These are phyloP conservation scores for Geosmithia flava DNA, from an alignment of 2,329 filamentous ascomycete genomes.

Conservation along the genomic window DNA sequence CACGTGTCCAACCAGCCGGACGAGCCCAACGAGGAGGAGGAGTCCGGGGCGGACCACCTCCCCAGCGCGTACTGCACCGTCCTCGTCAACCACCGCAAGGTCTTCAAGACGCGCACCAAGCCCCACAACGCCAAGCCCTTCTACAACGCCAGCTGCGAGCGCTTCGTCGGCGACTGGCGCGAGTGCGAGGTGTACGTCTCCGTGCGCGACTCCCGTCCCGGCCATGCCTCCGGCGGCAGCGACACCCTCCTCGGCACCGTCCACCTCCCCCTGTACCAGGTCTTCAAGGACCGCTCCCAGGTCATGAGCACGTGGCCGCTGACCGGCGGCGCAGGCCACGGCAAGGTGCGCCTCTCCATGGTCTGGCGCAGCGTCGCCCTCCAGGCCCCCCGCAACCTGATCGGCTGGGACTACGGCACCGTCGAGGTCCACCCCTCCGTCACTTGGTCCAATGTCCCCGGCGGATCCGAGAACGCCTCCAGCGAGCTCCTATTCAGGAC, in stretches of 20 bases:
- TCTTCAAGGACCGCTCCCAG: slow-evolving; percentile 52
- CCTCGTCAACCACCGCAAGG: slow-evolving; percentile 59
- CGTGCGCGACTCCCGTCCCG: slow-evolving; percentile 50
- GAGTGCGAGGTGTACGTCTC: slow-evolving; percentile 55
- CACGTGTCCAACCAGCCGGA: slow-evolving; percentile 29
- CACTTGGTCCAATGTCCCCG: slow-evolving; percentile 28
- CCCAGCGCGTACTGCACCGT: slow-evolving; percentile 63
- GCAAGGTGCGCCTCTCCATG: slow-evolving; percentile 55
- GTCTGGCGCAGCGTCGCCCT: slow-evolving; percentile 60
- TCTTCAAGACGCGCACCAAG: slow-evolving; percentile 61
- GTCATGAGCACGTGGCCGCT: slow-evolving; percentile 55
- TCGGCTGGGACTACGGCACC: slow-evolving; percentile 64
- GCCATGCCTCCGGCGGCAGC: slow-evolving; percentile 59
- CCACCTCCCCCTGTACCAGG: slow-evolving; percentile 48
- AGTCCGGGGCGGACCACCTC: slow-evolving; percentile 50
- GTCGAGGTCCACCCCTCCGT: slow-evolving; percentile 46
- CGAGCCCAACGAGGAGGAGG: slow-evolving; percentile 36
- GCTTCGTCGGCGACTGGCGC: slow-evolving; percentile 57
- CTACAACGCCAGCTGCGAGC: slow-evolving; percentile 65
- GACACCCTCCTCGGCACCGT: slow-evolving; percentile 59
- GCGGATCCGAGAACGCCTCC: slow-evolving; percentile 29
- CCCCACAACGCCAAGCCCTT: slow-evolving; percentile 69
- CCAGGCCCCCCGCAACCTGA: slow-evolving; percentile 41
- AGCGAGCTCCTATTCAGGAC: slow-evolving; percentile 48
- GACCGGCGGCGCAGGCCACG: slow-evolving; percentile 60